Percentiles rank a stretch among this genome's conserved stretches.
These are phyloP conservation scores for Lipomyces lipofer DNA, from an alignment of 805 yeast species.

Conservation along the genomic window DNA sequence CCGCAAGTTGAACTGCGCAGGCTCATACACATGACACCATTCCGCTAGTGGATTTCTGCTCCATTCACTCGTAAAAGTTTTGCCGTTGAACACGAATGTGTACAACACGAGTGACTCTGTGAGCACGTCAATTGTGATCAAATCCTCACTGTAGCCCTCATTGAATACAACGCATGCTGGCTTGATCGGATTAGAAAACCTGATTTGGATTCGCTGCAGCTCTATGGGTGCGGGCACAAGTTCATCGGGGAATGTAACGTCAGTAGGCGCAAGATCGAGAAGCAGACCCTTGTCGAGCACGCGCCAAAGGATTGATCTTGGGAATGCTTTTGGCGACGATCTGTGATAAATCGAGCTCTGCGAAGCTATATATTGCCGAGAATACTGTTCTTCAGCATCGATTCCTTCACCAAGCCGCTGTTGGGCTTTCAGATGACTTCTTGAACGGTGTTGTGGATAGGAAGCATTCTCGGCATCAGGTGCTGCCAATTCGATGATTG, in stretches of 20 bases:
- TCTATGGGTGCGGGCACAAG: neutral
- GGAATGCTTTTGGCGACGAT: conserved; percentile 7
- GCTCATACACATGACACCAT: conserved; percentile 31
- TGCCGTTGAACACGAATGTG: conserved; percentile 5
- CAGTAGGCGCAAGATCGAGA: conserved; percentile 22
- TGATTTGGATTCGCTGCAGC: conserved; percentile 15
- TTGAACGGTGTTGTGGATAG: neutral
- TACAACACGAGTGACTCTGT: conserved; percentile 25
- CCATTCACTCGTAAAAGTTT: conserved; percentile 19
- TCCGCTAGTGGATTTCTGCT: conserved; percentile 10
- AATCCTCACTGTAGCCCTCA: conserved; percentile 7
- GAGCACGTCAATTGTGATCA: conserved; percentile 18
- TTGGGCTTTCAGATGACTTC: neutral
- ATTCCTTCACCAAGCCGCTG: conserved; percentile 1
- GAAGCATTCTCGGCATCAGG: conserved; percentile 12
- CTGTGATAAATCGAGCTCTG: conserved; percentile 17
- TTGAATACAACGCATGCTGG: conserved; percentile 21
- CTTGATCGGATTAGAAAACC: conserved; percentile 16
- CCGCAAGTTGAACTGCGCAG: conserved; percentile 50
- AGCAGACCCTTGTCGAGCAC: conserved; percentile 17
- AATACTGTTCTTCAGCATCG: conserved; percentile 25
- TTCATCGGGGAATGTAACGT: conserved; percentile 8
- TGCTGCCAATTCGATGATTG: conserved; percentile 19
- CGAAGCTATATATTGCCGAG: conserved; percentile 10
- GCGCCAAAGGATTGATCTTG: conserved; percentile 27